Percentiles rank a stretch among this genome's conserved stretches.
Evolutionary conservation across 2,329 filamentous ascomycete genomes (phyloP).

Genomic region (Xylaria sp.): DNA sequence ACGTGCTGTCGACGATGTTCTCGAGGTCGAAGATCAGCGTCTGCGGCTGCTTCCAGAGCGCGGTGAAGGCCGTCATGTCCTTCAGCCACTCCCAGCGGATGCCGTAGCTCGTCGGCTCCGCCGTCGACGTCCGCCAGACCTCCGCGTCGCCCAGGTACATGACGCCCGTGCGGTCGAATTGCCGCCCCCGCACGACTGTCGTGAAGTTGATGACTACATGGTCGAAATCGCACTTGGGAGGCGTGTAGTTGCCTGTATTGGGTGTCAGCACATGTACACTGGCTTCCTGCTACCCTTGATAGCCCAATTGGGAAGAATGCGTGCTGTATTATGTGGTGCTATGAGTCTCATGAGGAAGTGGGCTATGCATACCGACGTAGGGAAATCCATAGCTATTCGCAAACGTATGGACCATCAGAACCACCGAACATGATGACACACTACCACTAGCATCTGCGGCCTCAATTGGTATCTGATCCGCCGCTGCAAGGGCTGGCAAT

Average conservation of each 20-base stretch:
- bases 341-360: too few species aligned
- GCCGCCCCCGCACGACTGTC: slow-evolving; percentile 74
- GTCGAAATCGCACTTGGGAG: slow-evolving; percentile 77
- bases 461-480: slow-evolving; percentile 35
- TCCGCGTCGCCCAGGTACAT: slow-evolving; percentile 83
- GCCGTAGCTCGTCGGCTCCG: slow-evolving; percentile 75
- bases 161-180: slow-evolving; percentile 79
- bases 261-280: slow-evolving; percentile 21
- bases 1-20: slow-evolving; percentile 75
- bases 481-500: slow-evolving; percentile 40
- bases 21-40: slow-evolving; percentile 84
- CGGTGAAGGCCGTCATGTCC: slow-evolving; percentile 78
- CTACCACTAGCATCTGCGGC: slow-evolving; percentile 40
- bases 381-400: slow-evolving; percentile 78
- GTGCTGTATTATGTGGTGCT: neutral
- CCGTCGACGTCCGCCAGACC: slow-evolving; percentile 85
- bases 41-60: slow-evolving; percentile 75
- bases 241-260: slow-evolving; percentile 68
- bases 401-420: slow-evolving; percentile 79
- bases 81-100: slow-evolving; percentile 83
- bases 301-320: neutral
- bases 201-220: slow-evolving; percentile 81
- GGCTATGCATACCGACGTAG: slow-evolving; percentile 68
- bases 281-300: neutral
- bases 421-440: slow-evolving; percentile 59